These are phyloP conservation scores for Fusarium coffeatum DNA, from an alignment of 2,329 filamentous ascomycete species.

Conservation along the genomic window DNA sequence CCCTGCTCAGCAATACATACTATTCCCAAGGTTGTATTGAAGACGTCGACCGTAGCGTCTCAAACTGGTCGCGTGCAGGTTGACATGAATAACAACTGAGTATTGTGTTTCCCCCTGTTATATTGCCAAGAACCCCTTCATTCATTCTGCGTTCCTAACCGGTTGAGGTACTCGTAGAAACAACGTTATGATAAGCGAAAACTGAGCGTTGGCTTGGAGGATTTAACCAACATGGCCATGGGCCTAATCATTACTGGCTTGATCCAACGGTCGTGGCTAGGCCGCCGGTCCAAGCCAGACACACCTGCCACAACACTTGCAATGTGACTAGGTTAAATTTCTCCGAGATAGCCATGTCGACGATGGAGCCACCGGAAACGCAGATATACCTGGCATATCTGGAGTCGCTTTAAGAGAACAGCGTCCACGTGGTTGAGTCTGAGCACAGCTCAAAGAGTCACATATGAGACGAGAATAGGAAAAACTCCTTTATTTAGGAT, in stretches of 20 bases:
- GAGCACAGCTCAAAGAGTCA: neutral
- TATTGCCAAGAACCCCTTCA: constrained; percentile 12
- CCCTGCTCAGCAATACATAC: neutral
- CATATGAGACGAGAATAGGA: neutral
- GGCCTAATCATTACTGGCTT: constrained; percentile 1
- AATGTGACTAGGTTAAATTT: constrained; percentile 29
- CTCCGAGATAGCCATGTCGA: constrained; percentile 14
- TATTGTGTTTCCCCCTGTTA: neutral
- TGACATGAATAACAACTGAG: neutral
- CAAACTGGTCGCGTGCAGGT: constrained; percentile 16
- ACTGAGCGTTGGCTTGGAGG: constrained; percentile 33
- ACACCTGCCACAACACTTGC: constrained; percentile 8
- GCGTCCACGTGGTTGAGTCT: neutral
- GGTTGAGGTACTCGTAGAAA: neutral
- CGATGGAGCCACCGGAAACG: constrained; percentile 9
- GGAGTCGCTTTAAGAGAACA: neutral
- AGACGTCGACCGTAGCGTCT: constrained; percentile 5
- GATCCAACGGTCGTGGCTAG: constrained; percentile 36
- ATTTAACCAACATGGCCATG: constrained; percentile 38
- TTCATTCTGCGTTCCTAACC: neutral
- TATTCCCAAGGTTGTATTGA: neutral
- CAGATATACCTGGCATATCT: neutral
- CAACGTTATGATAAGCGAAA: neutral
- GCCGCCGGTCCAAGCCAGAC: constrained; percentile 21
- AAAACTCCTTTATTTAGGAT: neutral